phyloP scores from a whole-genome alignment of 345 rosid genomes.

The Rhodamnia rubescens region DNA sequence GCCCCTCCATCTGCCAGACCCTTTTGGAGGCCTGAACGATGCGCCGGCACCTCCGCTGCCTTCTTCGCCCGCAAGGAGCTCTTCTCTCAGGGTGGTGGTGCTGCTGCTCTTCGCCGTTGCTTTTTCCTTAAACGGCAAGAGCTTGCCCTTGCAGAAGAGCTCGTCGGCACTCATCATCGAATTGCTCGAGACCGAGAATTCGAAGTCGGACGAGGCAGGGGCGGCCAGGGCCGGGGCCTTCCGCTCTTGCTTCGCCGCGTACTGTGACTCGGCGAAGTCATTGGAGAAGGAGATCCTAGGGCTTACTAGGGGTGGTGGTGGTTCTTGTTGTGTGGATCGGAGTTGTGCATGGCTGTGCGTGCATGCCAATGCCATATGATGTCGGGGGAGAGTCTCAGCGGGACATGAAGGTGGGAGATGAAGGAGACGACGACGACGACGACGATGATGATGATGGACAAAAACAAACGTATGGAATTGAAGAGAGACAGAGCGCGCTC shows the following conservation, averaged over 20 bases:
- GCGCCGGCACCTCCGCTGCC: conserved; percentile 10
- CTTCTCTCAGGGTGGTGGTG: conserved; percentile 67
- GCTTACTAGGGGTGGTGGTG: conserved; percentile 13
- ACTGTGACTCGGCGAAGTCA: conserved; percentile 31
- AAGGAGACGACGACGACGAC: background rate
- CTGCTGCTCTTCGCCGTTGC: conserved; percentile 7
- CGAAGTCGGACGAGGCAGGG: conserved; percentile 55
- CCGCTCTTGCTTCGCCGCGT: conserved; percentile 1
- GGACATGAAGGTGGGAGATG: background rate
- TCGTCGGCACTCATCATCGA: conserved; percentile 98
- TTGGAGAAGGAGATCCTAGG: conserved; percentile 41
- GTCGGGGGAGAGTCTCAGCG: background rate
- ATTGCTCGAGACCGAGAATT: conserved; percentile 67
- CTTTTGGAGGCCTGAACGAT: conserved; percentile 47
- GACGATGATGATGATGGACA: background rate
- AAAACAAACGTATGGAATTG: background rate
- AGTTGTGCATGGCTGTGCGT: background rate
- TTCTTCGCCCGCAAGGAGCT: conserved; percentile 44
- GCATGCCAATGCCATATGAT: background rate
- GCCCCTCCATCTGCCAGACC: conserved; percentile 75
- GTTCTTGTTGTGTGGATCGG: background rate
- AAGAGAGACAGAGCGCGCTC: background rate
- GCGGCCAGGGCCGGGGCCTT: conserved; percentile 28
- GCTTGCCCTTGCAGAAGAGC: conserved; percentile 84
- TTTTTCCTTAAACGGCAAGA: conserved; percentile 63